Evolutionary conservation across 164 flowering plant species (phyloP), one percentile per base, ranked within the genome.

Genomic region (Stephania yunnanensis): DNA sequence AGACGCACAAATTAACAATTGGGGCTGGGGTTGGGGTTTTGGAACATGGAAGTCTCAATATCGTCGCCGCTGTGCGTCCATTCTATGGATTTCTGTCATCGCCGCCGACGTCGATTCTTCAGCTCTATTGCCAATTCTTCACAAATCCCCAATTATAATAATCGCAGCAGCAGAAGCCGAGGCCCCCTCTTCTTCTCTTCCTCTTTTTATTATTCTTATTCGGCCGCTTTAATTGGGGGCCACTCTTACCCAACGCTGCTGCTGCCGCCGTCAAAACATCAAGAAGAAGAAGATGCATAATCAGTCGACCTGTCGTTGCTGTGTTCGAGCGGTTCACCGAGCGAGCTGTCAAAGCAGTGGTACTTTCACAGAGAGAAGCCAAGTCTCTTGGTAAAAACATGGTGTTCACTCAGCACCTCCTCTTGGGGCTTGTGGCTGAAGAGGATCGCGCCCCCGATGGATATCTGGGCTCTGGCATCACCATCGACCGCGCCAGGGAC

Each of bases 301-400:
- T 36, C 42, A 71, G 71, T 15, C 42, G 76, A 55, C 74, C 74
- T 64, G 74, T 90, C 15, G 78, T 86, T 9, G 92, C 92, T 1
- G 85, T 82, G 4, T 90, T 91, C 67, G 97, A 93, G 84, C 81
- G 89, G 3, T 93, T 91, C 83, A 93, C 97, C 0, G 96, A 91
- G 74, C 74, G 94, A 31, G 90, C 97, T 8, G 84, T 93, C 31
- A 91, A 88, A 76, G 89, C 89, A 0, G 92, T 91, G 10, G 71
- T 91, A 64, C 84, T 86, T 50, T 87, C 97, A 9, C 97, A 93
- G 78, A 85, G 84, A 71, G 97, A 91, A 77, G 96, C 97, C 10
- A 86, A 83, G 74, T 78, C 82, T 10, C 71, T 93, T 9, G 89
- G 89, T 36, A 85, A 80, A 50, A 87, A 87, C 64, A 84, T 87